phyloP scores from a whole-genome alignment of 2,329 filamentous ascomycete species.

The Dactylellina sp. region DNA sequence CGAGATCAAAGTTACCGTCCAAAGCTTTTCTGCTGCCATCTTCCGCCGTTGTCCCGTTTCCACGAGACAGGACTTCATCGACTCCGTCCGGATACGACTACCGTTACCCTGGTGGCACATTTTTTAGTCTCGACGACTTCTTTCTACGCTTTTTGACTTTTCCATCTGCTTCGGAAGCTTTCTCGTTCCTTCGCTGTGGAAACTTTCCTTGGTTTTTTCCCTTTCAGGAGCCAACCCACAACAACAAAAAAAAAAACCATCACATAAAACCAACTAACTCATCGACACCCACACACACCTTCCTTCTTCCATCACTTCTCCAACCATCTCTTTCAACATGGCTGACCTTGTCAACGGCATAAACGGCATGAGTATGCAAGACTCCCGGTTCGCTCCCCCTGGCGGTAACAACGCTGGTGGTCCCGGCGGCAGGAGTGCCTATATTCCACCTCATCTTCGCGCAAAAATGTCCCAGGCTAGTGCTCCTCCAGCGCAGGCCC shows the following conservation, averaged over 20 bases:
- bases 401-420: constrained; percentile 61
- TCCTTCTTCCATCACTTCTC: background rate
- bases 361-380: constrained; percentile 72
- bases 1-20: constrained; percentile 56
- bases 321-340: constrained; percentile 67
- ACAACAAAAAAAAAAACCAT: constrained; percentile 20
- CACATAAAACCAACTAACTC: background rate
- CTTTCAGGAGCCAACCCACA: constrained; percentile 12
- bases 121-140: constrained; percentile 25
- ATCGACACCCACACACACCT: background rate
- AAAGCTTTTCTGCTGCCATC: constrained; percentile 2
- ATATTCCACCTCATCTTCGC: constrained; percentile 88
- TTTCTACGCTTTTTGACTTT: constrained; percentile 16
- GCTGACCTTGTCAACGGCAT: constrained; percentile 85
- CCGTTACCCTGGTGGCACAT: constrained; percentile 42
- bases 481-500: constrained; percentile 36
- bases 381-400: constrained; percentile 62
- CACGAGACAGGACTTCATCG: background rate
- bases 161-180: constrained; percentile 35
- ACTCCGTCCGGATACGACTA: background rate
- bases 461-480: constrained; percentile 66
- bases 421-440: constrained; percentile 68
- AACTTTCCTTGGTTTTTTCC: background rate
- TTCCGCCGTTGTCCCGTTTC: background rate
- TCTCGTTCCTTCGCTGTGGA: constrained; percentile 21